Evolutionary conservation across 2,329 filamentous ascomycete species (phyloP), one percentile per base, ranked within the genome.

Genomic region (Myriosclerotinia duriaeana): DNA sequence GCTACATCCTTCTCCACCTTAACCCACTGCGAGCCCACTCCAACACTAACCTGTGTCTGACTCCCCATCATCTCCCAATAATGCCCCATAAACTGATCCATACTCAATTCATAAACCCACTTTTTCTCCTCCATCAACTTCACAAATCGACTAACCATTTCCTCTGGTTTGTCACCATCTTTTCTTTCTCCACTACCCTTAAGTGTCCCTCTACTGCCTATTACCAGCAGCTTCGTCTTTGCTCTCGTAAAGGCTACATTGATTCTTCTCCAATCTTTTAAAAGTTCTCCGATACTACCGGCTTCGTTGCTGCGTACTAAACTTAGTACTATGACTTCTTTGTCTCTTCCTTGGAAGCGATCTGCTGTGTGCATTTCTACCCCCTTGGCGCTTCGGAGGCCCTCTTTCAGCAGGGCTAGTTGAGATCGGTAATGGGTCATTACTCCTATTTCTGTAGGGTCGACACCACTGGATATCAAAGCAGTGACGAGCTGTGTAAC

Each of bases 381-480:
- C 2, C 85, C 85, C 0, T 82, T 79, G 0, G 82, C 79, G 72
- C 83, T 78, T 5, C 86, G 85, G 44, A 97, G 85, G 14, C 83
- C 83, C 68, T 93, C 87, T 70, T 91, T 91, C 1, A 99, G 83
- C 2, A 97, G 81, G 0, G 92, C 88, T 1, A 99, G 86, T 77
- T 99, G 95, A 7, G 91, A 93, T 67, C 95, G 91, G 78, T 99
- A 99, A 78, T 97, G 93, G 20, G 95, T 97, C 80, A 99, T 97
- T 71, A 99, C 90, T 56, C 95, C 95, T 66, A 99, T 93, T 63
- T 94, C 90, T 0, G 81, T 80, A 0, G 90, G 84, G 0, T 90
- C 81, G 0, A 98, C 85, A 36, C 95, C 95, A 1, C 87, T 84
- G 0, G 86, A 84, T 59, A 98, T 83, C 3, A 99, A 84, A 0